These are phyloP conservation scores for Pseudonitzschia multiseries DNA, from an alignment of 108 stramenopile genomes.

Conservation along the genomic window DNA sequence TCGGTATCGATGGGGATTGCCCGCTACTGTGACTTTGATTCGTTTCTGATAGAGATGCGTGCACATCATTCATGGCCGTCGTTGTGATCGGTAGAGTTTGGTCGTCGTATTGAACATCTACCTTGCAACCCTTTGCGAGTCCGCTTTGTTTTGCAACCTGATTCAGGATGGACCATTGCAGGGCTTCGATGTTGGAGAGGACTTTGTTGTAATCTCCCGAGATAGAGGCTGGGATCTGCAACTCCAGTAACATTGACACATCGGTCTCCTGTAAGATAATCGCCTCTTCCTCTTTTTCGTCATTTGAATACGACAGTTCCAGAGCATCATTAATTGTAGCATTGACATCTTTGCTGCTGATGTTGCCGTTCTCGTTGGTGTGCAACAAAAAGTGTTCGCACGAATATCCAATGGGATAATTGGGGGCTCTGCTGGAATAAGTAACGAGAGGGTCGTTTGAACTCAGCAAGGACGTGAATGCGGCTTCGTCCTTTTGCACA, in stretches of 20 bases:
- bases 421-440: background rate
- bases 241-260: slow-evolving; percentile 6
- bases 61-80: slow-evolving; percentile 1
- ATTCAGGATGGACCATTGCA: slow-evolving; percentile 9
- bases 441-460: background rate
- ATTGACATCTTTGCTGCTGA: background rate
- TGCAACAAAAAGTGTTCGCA: background rate
- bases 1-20: background rate
- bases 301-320: background rate
- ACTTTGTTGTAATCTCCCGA: background rate
- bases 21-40: background rate
- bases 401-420: slow-evolving; percentile 13
- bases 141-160: background rate
- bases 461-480: background rate
- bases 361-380: background rate
- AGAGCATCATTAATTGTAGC: background rate
- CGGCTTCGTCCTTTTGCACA: background rate
- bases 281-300: background rate
- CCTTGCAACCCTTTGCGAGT: slow-evolving; percentile 2
- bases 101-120: background rate
- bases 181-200: background rate
- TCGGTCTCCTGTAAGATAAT: background rate
- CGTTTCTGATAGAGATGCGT: background rate
- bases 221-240: background rate
- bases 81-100: background rate